phyloP scores from a whole-genome alignment of 331 rosid genomes.

The Pyrus hybrid region DNA sequence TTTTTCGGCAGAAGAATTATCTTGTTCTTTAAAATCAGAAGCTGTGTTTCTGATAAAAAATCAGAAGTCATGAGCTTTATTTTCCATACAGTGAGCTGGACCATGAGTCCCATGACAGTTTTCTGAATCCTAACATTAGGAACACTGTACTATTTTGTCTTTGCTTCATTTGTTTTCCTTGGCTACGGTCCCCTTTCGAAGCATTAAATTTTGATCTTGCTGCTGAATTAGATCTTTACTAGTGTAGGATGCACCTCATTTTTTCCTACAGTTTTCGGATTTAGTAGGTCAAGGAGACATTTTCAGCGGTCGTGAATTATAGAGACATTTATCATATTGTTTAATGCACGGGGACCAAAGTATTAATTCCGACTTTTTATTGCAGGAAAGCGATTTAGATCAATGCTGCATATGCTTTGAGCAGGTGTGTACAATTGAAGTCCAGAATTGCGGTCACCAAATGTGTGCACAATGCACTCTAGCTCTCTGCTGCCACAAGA shows the following conservation, averaged over 20 bases:
- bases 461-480: constrained; percentile 98
- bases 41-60: not conserved
- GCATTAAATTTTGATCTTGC: not conserved
- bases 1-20: not conserved
- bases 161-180: not conserved
- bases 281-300: not conserved
- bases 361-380: not conserved
- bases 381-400: constrained; percentile 73
- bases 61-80: not conserved
- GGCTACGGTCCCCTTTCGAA: not conserved
- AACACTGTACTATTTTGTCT: not conserved
- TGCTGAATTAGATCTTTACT: not conserved
- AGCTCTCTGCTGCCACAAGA: constrained; percentile 92
- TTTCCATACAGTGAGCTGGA: not conserved
- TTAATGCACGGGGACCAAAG: not conserved
- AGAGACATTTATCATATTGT: not conserved
- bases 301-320: not conserved
- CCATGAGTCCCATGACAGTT: not conserved
- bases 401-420: constrained; percentile 95
- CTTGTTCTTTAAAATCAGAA: not conserved
- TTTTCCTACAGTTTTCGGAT: not conserved
- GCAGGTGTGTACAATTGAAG: constrained; percentile 85
- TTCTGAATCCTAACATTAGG: not conserved
- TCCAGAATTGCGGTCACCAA: constrained; percentile 82
- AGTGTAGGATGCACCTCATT: not conserved